A percentile compares a stretch with the other conserved stretches of the same genome.
Evolutionary conservation across 768 basidiomycete species (phyloP).

Genomic region (Lactifluus subvellereus): DNA sequence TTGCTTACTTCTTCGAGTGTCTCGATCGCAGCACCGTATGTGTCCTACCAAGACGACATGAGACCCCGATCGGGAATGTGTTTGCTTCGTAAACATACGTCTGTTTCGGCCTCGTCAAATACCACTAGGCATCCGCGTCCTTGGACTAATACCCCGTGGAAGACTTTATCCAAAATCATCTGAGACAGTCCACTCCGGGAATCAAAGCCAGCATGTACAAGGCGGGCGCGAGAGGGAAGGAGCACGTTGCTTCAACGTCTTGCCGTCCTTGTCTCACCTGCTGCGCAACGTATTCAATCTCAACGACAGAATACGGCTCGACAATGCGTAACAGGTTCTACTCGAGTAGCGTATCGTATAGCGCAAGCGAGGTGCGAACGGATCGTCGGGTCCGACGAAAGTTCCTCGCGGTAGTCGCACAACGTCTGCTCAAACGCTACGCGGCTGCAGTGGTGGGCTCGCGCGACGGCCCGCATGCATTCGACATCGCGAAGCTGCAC

Average conservation of each 20-base stretch:
- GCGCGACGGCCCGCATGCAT: conserved; percentile 90
- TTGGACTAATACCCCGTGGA: conserved; percentile 95
- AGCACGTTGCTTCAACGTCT: conserved; percentile 85
- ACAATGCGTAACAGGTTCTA: conserved; percentile 94
- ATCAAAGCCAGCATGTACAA: background rate
- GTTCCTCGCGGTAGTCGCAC: conserved; percentile 82
- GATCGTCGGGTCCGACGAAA: conserved; percentile 93
- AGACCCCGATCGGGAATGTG: conserved; percentile 28
- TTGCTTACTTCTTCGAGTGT: conserved; percentile 88
- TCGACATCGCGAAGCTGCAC: conserved; percentile 85
- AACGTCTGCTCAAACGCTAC: conserved; percentile 85
- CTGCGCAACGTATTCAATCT: conserved; percentile 86
- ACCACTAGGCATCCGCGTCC: conserved; percentile 86
- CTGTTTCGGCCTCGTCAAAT: conserved; percentile 81
- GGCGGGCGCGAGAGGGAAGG: conserved; percentile 31
- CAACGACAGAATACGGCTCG: conserved; percentile 91
- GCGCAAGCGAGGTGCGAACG: conserved; percentile 89
- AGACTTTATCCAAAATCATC: conserved; percentile 95
- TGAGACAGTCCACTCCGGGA: conserved; percentile 69
- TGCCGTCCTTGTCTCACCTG: conserved; percentile 83
- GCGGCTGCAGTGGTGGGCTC: conserved; percentile 91
- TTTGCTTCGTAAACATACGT: conserved; percentile 55
- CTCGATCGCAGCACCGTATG: conserved; percentile 83
- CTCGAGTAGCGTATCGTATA: conserved; percentile 94
- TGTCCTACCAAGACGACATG: conserved; percentile 45